Percentiles rank a stretch among this genome's conserved stretches.
Conservation (phyloP, 305 asterid genomes). For the Rubia peregrina region DNA sequence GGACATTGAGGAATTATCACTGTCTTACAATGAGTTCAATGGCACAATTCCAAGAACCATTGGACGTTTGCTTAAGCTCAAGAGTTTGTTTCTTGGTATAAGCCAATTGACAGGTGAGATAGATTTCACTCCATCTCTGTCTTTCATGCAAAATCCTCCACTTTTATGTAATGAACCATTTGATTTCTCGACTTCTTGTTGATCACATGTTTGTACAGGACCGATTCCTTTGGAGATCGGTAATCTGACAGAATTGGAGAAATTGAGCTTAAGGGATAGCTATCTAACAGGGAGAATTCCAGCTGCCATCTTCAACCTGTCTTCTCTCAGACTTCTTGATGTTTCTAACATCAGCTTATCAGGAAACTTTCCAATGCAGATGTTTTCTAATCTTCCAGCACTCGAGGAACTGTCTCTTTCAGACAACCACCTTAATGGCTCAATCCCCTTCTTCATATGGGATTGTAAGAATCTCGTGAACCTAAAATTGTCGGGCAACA, state of each 20-base stretch:
- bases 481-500: neutral
- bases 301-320: slow-evolving; percentile 16
- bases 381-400: slow-evolving; percentile 5
- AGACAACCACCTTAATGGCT: slow-evolving; percentile 14
- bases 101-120: slow-evolving; percentile 6
- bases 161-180: neutral
- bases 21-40: slow-evolving; percentile 16
- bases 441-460: slow-evolving; percentile 18
- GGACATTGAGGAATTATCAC: slow-evolving; percentile 7
- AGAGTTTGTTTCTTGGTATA: slow-evolving; percentile 1
- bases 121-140: neutral
- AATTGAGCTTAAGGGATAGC: slow-evolving; percentile 13
- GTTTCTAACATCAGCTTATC: slow-evolving; percentile 17
- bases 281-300: slow-evolving; percentile 29
- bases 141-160: neutral
- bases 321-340: slow-evolving; percentile 15
- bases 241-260: slow-evolving; percentile 16
- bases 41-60: slow-evolving; percentile 16
- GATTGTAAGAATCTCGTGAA: slow-evolving; percentile 10
- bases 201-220: slow-evolving; percentile 1
- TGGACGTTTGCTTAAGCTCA: slow-evolving; percentile 11
- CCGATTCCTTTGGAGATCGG: slow-evolving; percentile 18
- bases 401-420: slow-evolving; percentile 9
- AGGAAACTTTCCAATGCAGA: slow-evolving; percentile 14
- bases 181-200: neutral